Evolutionary conservation across 495 filamentous ascomycete species (phyloP), one percentile per base, ranked within the genome.

Genomic region (Terfezia boudieri): DNA sequence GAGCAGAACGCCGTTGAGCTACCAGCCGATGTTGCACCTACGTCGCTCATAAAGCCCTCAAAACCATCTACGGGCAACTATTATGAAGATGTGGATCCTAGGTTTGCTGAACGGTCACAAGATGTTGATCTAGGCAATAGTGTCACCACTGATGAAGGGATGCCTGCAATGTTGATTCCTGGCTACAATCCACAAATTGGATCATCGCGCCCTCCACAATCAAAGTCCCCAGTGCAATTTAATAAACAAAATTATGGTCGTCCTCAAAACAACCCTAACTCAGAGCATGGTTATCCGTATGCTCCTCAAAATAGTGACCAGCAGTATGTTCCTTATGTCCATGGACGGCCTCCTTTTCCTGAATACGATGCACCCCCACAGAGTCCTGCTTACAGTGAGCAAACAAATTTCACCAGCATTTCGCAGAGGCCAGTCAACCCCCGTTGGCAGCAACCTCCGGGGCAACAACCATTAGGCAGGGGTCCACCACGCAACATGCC

Each of bases 21-120:
- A 20, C 41, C 41, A 20, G 41, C 14, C 6, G 41, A 46, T 6
- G 17, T 46, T 4, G 4, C 41, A 14, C 41, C 17, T 46, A 4
- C 8, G 4, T 4, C 41, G 41, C 12, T 14, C 8, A 46, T 20
- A 20, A 46, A 46, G 14, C 2, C 14, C 14, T 14, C 41, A 20
- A 14, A 46, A 46, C 41, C 12, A 46, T 46, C 4, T 32, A 7
- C 41, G 8, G 41, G 17, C 43, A 67, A 75, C 55, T 93, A 94
- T 67, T 92, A 86, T 64, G 87, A 95, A 73, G 87, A 94, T 64
- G 79, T 88, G n/a, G 86, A 92, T 57, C 87, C 87, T 32, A 80
- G 82, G 48, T 94, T 94, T 66, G 80, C 41, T 46, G 41, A 20
- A 14, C 3, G 17, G 2, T 14, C 41, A 5, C 12, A 14, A 14